phyloP scores from a whole-genome alignment of 139 green algal genomes.

The Chlamydomonas eustigma region DNA sequence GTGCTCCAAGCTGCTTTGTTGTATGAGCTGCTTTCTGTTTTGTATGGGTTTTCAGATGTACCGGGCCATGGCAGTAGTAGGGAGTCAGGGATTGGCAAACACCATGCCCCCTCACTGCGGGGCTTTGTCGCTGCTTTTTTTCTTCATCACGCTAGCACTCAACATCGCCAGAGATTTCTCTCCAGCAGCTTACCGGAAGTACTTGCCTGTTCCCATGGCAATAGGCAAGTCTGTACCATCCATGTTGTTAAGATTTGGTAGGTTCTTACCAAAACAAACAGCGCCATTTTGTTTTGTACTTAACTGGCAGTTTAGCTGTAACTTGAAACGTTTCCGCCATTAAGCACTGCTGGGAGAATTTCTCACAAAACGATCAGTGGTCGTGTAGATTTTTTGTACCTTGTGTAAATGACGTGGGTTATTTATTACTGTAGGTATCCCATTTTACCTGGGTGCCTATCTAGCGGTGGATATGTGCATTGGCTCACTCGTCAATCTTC shows the following conservation, averaged over 20 bases:
- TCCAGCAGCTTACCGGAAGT: background rate
- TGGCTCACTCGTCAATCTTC: background rate
- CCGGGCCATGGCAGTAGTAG: constrained; percentile 7
- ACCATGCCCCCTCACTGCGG: constrained; percentile 11
- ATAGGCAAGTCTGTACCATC: background rate
- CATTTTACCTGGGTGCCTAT: constrained; percentile 12
- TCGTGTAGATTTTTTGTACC: no score
- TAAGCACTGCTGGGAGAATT: no score
- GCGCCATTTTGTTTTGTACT: no score
- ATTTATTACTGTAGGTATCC: background rate
- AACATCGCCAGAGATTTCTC: constrained; percentile 4
- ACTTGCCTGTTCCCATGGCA: constrained; percentile 8
- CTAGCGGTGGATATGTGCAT: constrained; percentile 15
- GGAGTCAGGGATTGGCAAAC: background rate
- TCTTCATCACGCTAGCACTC: constrained; percentile 1
- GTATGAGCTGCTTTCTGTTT: no score
- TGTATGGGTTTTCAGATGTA: constrained; percentile 14
- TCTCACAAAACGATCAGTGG: no score
- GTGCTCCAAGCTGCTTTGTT: no score
- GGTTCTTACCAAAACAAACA: no score
- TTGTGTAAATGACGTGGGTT: no score
- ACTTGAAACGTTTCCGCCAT: no score
- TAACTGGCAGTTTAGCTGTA: no score
- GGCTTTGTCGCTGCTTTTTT: background rate
- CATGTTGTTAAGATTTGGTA: no score